Evolutionary conservation across 1,284 basidiomycete species (phyloP), one percentile per base, ranked within the genome.

Genomic region (Papiliotrema fonsecae): DNA sequence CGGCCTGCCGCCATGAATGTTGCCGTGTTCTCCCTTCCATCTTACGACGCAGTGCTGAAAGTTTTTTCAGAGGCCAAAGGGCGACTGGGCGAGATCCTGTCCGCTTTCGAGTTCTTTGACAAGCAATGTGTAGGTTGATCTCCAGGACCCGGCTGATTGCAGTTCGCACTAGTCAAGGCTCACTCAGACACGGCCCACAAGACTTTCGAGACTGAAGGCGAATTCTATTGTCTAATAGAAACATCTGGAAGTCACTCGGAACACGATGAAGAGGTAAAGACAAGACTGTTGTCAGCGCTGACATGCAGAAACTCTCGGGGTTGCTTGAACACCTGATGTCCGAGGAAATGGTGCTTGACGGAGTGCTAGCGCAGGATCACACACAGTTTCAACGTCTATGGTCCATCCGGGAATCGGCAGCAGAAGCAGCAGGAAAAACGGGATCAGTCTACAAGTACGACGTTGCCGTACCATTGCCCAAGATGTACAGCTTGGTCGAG

Each of bases 401-500:
- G 96, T 83, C 85, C 1, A 78, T 97, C 16, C 86, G 96, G 16
- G 96, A 99, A 75, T 84, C 86, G 34, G 81, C 98, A n/a, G 86
- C 96, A 2, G 96, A 98, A 72, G 87, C 93, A 0, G 82, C 89
- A 1, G 88, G 88, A 24, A 97, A 97, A 71, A 85, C 90, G 67
- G 96, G 96, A 37, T 90, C 90, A 60, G 85, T 88, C 3, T 98
- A 96, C 79, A 99, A 99, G 77, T 98, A 98, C 73, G 96, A 98
- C 65, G 82, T 99, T 34, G 93, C 89, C 19, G 83, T 98, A 28
- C 94, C 94, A 2, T 79, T 96, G 4, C 78, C 82, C 21, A 81
- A 84, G 61, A 97, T 98, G 81, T 87, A 97, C 76, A 80, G 82
- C 24, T 82, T 97, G 13, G 89, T 97, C 18, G 86, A 94, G 61